phyloP scores from a whole-genome alignment of 129 eudicot genomes.

The Centaurea solstitialis region DNA sequence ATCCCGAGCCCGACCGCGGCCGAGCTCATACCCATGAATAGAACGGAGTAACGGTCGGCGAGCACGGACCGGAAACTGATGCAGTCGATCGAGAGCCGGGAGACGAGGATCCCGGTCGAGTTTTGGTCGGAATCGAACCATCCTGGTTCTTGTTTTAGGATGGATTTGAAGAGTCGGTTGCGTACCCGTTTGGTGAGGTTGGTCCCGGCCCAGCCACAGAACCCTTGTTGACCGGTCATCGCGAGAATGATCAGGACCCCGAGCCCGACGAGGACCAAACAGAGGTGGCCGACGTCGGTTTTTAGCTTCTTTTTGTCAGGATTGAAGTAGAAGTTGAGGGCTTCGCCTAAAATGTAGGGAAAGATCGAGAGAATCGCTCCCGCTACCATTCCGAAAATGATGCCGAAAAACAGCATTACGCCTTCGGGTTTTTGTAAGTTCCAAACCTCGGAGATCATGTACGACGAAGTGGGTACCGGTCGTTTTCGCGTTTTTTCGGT shows the following conservation, averaged over 20 bases:
- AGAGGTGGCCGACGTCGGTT: conserved; percentile 52
- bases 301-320: conserved; percentile 40
- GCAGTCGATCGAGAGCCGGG: conserved; percentile 61
- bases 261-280: conserved; percentile 61
- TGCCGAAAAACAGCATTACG: conserved; percentile 46
- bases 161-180: conserved; percentile 45
- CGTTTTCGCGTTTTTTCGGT: conserved; percentile 31
- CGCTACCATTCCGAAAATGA: conserved; percentile 61
- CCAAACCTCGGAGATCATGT: conserved; percentile 57
- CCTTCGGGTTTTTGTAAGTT: conserved; percentile 66
- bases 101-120: conserved; percentile 71
- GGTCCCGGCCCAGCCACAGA: conserved; percentile 90
- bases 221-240: conserved; percentile 87
- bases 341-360: conserved; percentile 69
- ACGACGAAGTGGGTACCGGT: conserved; percentile 33
- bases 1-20: conserved; percentile 80
- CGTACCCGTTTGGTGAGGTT: conserved; percentile 72
- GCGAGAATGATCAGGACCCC: conserved; percentile 61
- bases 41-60: conserved; percentile 71
- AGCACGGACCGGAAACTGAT: conserved; percentile 69
- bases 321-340: conserved; percentile 58
- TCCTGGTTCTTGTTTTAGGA: conserved; percentile 82
- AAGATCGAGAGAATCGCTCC: conserved; percentile 79
- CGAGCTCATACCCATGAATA: conserved; percentile 77
- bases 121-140: conserved; percentile 73